A percentile compares a stretch with the other conserved stretches of the same genome.
These are phyloP conservation scores for Wickerhamiella nectarea DNA, from an alignment of 805 yeast species.

Conservation along the genomic window DNA sequence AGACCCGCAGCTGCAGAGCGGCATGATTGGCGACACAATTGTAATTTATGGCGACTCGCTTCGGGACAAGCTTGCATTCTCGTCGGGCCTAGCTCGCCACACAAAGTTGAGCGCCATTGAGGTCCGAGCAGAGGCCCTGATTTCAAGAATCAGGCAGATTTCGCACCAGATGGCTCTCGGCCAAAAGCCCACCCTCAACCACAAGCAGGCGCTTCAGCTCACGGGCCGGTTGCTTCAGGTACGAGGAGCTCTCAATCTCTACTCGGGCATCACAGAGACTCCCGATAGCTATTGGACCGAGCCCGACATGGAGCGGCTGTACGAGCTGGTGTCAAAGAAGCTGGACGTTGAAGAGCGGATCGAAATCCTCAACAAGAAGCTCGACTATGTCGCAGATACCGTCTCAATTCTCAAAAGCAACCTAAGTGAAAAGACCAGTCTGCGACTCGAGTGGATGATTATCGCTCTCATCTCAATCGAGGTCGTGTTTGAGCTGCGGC, in stretches of 20 bases:
- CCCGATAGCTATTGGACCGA: conserved; percentile 93
- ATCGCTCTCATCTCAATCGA: conserved; percentile 72
- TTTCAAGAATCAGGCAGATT: conserved; percentile 46
- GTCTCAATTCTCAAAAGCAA: conserved; percentile 64
- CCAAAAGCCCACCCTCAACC: conserved; percentile 31
- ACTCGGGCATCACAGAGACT: conserved; percentile 79
- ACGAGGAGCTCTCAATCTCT: conserved; percentile 70
- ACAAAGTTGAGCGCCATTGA: conserved; percentile 77
- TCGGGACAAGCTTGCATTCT: conserved; percentile 75
- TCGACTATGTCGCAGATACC: conserved; percentile 86
- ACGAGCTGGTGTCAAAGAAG: conserved; percentile 52
- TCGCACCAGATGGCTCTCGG: conserved; percentile 61
- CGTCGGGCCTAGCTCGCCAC: conserved; percentile 75
- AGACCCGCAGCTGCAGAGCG: conserved; percentile 27
- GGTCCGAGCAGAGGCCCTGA: conserved; percentile 51
- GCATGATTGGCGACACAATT: conserved; percentile 56
- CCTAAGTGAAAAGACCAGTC: conserved; percentile 59
- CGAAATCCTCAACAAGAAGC: conserved; percentile 62
- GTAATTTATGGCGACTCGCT: conserved; percentile 47
- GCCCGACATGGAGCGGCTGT: conserved; percentile 67
- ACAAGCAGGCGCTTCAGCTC: conserved; percentile 42
- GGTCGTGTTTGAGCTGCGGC: conserved; percentile 67
- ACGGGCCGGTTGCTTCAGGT: conserved; percentile 66
- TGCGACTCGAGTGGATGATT: conserved; percentile 78
- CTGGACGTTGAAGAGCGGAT: conserved; percentile 70